These are phyloP conservation scores for Amanita inopinata DNA, from an alignment of 768 basidiomycete species.

Conservation along the genomic window DNA sequence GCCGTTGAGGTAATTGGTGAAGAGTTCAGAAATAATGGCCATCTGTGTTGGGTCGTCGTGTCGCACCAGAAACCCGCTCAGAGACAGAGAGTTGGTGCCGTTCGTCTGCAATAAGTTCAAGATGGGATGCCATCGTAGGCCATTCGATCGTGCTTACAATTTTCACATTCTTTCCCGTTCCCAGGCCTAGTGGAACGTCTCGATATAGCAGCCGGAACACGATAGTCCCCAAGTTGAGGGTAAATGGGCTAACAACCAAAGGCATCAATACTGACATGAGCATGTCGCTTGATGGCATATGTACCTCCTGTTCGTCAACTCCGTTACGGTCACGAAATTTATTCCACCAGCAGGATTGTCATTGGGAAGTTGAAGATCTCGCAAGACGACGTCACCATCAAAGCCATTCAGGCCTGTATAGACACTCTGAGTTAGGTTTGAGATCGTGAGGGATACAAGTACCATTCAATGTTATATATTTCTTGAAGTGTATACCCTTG, in stretches of 20 bases:
- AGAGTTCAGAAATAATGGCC: slow-evolving; percentile 45
- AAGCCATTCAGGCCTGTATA: slow-evolving; percentile 51
- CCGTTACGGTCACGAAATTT: slow-evolving; percentile 47
- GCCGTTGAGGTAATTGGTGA: slow-evolving; percentile 65
- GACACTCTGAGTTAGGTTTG: not conserved
- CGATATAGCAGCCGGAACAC: slow-evolving; percentile 53
- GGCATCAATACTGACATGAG: slow-evolving; percentile 1
- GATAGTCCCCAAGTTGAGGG: slow-evolving; percentile 59
- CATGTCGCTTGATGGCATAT: not conserved
- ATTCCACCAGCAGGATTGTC: slow-evolving; percentile 63
- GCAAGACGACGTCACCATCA: slow-evolving; percentile 40
- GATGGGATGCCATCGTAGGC: too few species aligned
- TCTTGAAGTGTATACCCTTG: slow-evolving; percentile 56
- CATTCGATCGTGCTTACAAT: too few species aligned
- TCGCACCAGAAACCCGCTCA: slow-evolving; percentile 45
- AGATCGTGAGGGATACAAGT: not conserved
- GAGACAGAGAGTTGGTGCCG: slow-evolving; percentile 47
- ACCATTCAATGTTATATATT: slow-evolving; percentile 50
- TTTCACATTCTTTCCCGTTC: slow-evolving; percentile 37
- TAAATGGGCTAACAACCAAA: slow-evolving; percentile 43
- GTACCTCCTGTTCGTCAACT: slow-evolving; percentile 49
- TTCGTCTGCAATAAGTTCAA: slow-evolving; percentile 26
- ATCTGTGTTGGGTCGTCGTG: slow-evolving; percentile 40
- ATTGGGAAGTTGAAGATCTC: slow-evolving; percentile 54
- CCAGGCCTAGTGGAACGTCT: slow-evolving; percentile 44